Conservation (phyloP, 768 basidiomycete genomes). For the Tricholoma bakamatsutake region DNA sequence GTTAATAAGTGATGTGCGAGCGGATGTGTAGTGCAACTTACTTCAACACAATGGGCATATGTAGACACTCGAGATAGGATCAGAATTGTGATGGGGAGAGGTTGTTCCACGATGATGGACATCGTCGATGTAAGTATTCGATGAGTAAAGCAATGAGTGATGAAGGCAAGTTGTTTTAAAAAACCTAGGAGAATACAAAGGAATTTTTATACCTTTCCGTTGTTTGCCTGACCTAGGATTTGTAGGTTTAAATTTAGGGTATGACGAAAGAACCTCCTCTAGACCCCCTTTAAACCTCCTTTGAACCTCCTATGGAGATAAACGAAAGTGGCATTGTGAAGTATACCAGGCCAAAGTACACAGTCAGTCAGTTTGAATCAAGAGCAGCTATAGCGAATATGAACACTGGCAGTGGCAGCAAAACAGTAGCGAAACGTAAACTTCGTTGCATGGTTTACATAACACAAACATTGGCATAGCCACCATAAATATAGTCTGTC, state of each 20-base stretch:
- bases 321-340: too few species aligned
- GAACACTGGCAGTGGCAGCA: too few species aligned
- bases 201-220: background rate
- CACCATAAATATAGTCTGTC: too few species aligned
- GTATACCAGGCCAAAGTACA: too few species aligned
- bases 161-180: background rate
- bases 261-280: background rate
- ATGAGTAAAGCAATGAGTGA: background rate
- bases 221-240: background rate
- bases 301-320: too few species aligned
- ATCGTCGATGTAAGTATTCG: background rate
- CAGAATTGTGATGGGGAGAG: background rate
- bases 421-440: too few species aligned
- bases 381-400: background rate
- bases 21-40: background rate
- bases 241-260: background rate
- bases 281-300: background rate
- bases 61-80: background rate
- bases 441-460: too few species aligned
- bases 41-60: conserved; percentile 1
- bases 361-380: background rate
- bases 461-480: too few species aligned
- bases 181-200: background rate
- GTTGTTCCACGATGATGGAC: background rate
- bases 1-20: background rate